Evolutionary conservation across 2,329 filamentous ascomycete species (phyloP).

Genomic region (Endocalyx cinctus): DNA sequence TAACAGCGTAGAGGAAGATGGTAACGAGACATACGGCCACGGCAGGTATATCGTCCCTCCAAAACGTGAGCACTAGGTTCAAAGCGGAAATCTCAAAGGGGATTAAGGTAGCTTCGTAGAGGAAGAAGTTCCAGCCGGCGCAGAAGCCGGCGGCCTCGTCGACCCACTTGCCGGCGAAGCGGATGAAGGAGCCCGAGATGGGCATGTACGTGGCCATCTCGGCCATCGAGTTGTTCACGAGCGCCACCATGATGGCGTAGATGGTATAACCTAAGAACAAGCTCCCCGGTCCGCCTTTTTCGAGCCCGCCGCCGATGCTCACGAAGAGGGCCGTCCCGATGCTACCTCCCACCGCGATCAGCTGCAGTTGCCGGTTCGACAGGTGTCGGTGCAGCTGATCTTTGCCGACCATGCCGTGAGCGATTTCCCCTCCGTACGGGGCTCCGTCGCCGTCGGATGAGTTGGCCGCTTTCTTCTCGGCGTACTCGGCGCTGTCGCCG

Average conservation of each 20-base stretch:
- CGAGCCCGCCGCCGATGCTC: constrained; percentile 54
- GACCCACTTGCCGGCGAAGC: constrained; percentile 60
- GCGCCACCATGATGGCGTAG: constrained; percentile 48
- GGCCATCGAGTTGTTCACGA: constrained; percentile 62
- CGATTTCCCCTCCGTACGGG: too few species aligned
- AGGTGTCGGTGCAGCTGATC: constrained; percentile 36
- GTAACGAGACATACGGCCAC: constrained; percentile 42
- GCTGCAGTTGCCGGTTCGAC: constrained; percentile 47
- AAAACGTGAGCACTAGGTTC: constrained; percentile 40
- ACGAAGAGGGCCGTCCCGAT: constrained; percentile 58
- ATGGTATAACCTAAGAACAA: constrained; percentile 56
- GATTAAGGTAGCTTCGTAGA: constrained; percentile 36
- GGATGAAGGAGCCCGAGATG: constrained; percentile 59
- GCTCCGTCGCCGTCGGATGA: constrained; percentile 12
- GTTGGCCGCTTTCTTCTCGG: constrained; percentile 19
- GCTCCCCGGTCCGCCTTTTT: constrained; percentile 43
- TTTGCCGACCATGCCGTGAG: constrained; percentile 12
- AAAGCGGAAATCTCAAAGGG: constrained; percentile 38
- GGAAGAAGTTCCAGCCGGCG: constrained; percentile 40
- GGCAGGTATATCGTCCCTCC: constrained; percentile 39
- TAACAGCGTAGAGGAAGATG: constrained; percentile 26
- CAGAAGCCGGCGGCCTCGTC: constrained; percentile 62
- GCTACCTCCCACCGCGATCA: constrained; percentile 55
- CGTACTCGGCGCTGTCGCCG: constrained; percentile 1
- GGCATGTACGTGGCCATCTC: constrained; percentile 63